Evolutionary conservation across 2,329 filamentous ascomycete species (phyloP), one percentile per base, ranked within the genome.

Genomic region (Alternaria brassicae): DNA sequence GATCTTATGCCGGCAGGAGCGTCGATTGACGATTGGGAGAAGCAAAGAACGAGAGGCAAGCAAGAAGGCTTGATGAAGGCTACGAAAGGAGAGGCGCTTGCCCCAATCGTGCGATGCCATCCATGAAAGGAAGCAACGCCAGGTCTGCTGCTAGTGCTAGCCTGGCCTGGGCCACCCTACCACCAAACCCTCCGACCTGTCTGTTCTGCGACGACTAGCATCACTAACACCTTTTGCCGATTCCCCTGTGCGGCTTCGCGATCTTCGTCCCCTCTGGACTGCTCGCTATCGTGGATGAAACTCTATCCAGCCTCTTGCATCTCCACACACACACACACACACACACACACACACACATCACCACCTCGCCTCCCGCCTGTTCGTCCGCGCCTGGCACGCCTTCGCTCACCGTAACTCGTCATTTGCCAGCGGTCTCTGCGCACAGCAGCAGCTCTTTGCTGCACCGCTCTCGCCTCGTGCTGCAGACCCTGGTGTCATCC

Each of bases 81-180:
- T 34, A 60, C 63, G 63, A 68, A 68, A 68, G 65, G 65, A 68
- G 63, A 61, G 51, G 58, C 63, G 65, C 65, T 66, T 65, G 59
- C 48, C 63, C 56, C n/a, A 61, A 52, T 45, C 27, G 53, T 47
- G 52, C 48, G 39, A 30, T 40, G 41, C 56, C 55, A 63, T 60
- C 59, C 62, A 63, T 55, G 62, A 62, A 68, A 55, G 60, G 63
- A 51, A 61, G 58, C 60, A 42, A 60, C 62, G 61, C 66, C 66
- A 67, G 63, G 48, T 40, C 49, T 57, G 51, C 36, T 39, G 36
- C 36, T 39, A 39, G 36, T 39, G 61, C 54, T 61, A 51, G 45
- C 40, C 47, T 47, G 41, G 65, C 55, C 47, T 63, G 62, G 56
- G 59, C 67, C 56, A 62, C 52, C 28, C 30, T 32, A 55, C 56